phyloP scores from a whole-genome alignment of 768 basidiomycete species.

The Phallus indusiatus region DNA sequence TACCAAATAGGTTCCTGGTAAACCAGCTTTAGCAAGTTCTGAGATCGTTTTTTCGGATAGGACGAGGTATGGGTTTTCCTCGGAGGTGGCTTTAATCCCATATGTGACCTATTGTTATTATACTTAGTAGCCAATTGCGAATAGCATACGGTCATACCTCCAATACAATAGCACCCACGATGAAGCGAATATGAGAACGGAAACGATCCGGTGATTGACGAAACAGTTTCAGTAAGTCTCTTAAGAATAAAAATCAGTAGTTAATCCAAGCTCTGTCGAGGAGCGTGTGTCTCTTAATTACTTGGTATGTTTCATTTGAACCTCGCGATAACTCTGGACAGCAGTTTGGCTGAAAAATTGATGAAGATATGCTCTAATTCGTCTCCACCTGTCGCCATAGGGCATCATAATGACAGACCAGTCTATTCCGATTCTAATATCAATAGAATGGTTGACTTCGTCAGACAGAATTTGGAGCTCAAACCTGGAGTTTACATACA shows the following conservation, averaged over 20 bases:
- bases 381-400: slow-evolving; percentile 26
- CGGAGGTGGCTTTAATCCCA: slow-evolving; percentile 9
- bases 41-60: slow-evolving; percentile 10
- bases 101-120: slow-evolving; percentile 12
- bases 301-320: slow-evolving; percentile 37
- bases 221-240: not conserved
- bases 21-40: not conserved
- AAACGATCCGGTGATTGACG: slow-evolving; percentile 4
- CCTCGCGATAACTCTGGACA: slow-evolving; percentile 32
- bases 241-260: not conserved
- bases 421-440: slow-evolving; percentile 16
- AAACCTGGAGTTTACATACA: slow-evolving; percentile 3
- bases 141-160: not conserved
- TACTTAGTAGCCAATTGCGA: slow-evolving; percentile 7
- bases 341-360: slow-evolving; percentile 38
- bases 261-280: not conserved
- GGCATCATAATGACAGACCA: slow-evolving; percentile 51
- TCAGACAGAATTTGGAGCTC: not conserved
- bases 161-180: not conserved
- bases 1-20: slow-evolving; percentile 10
- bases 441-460: not conserved
- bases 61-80: slow-evolving; percentile 10
- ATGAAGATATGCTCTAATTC: slow-evolving; percentile 44
- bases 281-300: not conserved
- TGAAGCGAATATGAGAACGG: not conserved